A percentile compares a stretch with the other conserved stretches of the same genome.
These are phyloP conservation scores for Stagonosporopsis chrysanthemi DNA, from an alignment of 2,329 filamentous ascomycete species.

Conservation along the genomic window DNA sequence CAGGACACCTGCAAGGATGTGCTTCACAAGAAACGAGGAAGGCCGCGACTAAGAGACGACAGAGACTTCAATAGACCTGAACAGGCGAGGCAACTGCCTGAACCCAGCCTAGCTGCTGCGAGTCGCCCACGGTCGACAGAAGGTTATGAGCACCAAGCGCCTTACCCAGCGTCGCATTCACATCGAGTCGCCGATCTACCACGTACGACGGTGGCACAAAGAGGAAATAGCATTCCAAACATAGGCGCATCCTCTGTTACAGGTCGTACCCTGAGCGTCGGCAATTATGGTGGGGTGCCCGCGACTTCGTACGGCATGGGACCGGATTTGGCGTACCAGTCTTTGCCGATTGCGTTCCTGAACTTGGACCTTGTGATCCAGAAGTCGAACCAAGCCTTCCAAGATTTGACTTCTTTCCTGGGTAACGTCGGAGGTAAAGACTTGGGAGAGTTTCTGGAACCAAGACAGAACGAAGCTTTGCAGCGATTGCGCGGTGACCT, in stretches of 20 bases:
- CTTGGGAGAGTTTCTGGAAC: constrained; percentile 54
- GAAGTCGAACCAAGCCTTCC: constrained; percentile 55
- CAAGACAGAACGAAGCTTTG: constrained; percentile 53
- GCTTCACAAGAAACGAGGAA: constrained; percentile 83
- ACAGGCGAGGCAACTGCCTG: constrained; percentile 38
- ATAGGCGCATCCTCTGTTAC: constrained; percentile 23
- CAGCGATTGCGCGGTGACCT: constrained; percentile 55
- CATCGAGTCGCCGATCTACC: constrained; percentile 36
- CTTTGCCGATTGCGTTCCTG: constrained; percentile 51
- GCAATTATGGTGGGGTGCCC: constrained; percentile 27
- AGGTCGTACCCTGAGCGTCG: constrained; percentile 24
- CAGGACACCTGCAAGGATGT: constrained; percentile 82
- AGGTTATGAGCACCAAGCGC: constrained; percentile 29
- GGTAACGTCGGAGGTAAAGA: constrained; percentile 50
- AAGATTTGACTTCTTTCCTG: constrained; percentile 51
- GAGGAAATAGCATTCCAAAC: constrained; percentile 25
- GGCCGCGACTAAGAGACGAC: constrained; percentile 75
- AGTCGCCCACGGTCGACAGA: constrained; percentile 30
- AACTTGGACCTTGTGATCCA: constrained; percentile 58
- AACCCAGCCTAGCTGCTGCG: constrained; percentile 37
- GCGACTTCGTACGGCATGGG: constrained; percentile 33
- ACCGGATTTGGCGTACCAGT: constrained; percentile 39
- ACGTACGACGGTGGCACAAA: constrained; percentile 30
- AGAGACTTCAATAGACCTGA: constrained; percentile 44
- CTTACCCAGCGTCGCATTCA: constrained; percentile 30